Evolutionary conservation across 345 rosid species (phyloP), one percentile per base, ranked within the genome.

Genomic region (Atalantia buxifolia): DNA sequence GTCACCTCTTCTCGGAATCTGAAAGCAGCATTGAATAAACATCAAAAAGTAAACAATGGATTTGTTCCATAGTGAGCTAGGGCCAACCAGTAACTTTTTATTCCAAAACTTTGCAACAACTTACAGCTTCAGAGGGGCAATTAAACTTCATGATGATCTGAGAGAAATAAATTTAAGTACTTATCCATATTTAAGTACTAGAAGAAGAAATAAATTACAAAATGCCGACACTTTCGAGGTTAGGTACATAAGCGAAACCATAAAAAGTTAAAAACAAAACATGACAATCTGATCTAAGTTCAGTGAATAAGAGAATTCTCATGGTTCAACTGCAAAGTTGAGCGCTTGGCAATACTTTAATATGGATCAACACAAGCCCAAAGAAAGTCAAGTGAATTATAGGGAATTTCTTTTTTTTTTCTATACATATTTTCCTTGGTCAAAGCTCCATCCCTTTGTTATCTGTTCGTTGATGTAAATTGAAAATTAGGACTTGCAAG

Each of bases 1-100:
- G 80, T 87, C 86, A 85, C 81, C 89, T 85, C 60, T 68, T 77
- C 74, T 55, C 33, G 16, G 13, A 64, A 82, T 83, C 90, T 89
- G 89, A 61, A 87, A 85, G 76, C 83, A 83, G 65, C 76, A 80
- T 74, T 75, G 30, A 75, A 78, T 60, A 73, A 30, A 25, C 62
- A 66, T 72, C 53, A 82, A 81, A 42, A 50, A 25, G 65, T 30
- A 48, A 40, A 16, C 18, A 68, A 45, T 5, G 56, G 24, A 40
- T 31, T 16, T 12, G 28, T 35, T 45, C n/a, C 18, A 42, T 27
- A 27, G 50, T 65, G 45, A 76, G 66, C 27, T 30, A 24, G 24
- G 65, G 35, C 72, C 35, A 12, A 63, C 65, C 45, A 22, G 35
- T 35, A 64, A 16, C n/a, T 64, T 31, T 31, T 64, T 30, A 18